phyloP scores from a whole-genome alignment of 768 basidiomycete genomes.

The Trametes cingulata region DNA sequence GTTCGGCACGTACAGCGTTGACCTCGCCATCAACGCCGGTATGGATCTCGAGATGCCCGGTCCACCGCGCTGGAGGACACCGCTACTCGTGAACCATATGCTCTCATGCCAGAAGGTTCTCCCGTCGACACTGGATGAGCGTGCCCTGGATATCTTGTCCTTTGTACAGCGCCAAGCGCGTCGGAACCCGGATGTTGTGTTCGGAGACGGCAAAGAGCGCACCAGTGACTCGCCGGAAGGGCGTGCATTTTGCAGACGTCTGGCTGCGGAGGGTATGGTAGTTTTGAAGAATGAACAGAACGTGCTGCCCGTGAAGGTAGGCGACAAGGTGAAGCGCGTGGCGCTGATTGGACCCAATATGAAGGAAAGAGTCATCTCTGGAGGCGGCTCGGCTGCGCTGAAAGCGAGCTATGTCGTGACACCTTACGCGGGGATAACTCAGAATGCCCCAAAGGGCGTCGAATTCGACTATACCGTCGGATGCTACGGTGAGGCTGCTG shows the following conservation, averaged over 20 bases:
- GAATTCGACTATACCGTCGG: conserved; percentile 61
- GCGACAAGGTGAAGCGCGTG: conserved; percentile 43
- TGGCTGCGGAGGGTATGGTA: conserved; percentile 65
- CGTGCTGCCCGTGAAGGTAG: conserved; percentile 53
- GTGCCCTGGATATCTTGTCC: conserved; percentile 49
- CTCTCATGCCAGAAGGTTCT: conserved; percentile 53
- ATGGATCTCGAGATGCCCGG: conserved; percentile 52
- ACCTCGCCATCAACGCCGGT: conserved; percentile 46
- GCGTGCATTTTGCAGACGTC: conserved; percentile 51
- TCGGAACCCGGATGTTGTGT: conserved; percentile 59
- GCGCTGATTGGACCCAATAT: conserved; percentile 73
- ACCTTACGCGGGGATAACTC: conserved; percentile 60
- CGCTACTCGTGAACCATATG: conserved; percentile 39
- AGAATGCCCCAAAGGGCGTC: conserved; percentile 49
- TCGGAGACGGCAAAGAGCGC: conserved; percentile 60
- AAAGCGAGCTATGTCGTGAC: conserved; percentile 65
- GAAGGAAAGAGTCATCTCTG: conserved; percentile 64
- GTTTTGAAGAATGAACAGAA: conserved; percentile 60
- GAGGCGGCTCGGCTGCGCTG: conserved; percentile 73
- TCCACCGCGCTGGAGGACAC: conserved; percentile 42
- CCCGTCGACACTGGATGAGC: conserved; percentile 46
- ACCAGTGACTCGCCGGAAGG: conserved; percentile 54
- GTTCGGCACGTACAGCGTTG: conserved; percentile 47
- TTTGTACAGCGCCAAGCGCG: conserved; percentile 60
- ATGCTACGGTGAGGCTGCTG: conserved; percentile 51